These are phyloP conservation scores for Vigna mungo DNA, from an alignment of 306 rosid species.

Conservation along the genomic window DNA sequence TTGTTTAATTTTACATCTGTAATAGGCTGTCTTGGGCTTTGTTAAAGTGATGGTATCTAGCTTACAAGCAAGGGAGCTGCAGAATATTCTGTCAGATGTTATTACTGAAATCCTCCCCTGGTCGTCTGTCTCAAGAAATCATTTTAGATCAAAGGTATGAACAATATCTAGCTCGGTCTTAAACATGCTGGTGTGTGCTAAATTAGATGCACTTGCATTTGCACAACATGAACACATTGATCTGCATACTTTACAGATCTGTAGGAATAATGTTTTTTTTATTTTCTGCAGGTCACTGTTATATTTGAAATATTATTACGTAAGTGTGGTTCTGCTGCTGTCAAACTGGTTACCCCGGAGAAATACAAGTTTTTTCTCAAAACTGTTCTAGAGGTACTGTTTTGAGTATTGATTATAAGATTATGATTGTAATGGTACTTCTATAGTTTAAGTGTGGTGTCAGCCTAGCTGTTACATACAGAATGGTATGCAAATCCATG, in stretches of 20 bases:
- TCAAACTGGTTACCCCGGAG: conserved; percentile 70
- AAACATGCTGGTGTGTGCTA: conserved; percentile 8
- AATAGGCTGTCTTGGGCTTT: conserved; percentile 94
- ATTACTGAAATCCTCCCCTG: conserved; percentile 70
- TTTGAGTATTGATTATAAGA: conserved; percentile 14
- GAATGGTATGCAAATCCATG: conserved; percentile 19
- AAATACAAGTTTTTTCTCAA: conserved; percentile 71
- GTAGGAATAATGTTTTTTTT: conserved; percentile 12
- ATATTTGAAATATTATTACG: conserved; percentile 80
- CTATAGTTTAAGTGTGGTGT: not conserved
- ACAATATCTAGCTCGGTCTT: conserved; percentile 22
- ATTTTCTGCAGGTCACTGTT: conserved; percentile 66
- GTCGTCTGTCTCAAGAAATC: conserved; percentile 86
- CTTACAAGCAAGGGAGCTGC: conserved; percentile 69
- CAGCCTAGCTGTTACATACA: conserved; percentile 10
- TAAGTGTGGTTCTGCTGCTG: conserved; percentile 82
- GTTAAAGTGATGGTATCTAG: conserved; percentile 88
- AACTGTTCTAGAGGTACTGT: conserved; percentile 69
- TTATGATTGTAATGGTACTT: not conserved
- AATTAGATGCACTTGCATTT: conserved; percentile 13
- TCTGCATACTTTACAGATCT: conserved; percentile 18
- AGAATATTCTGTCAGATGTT: conserved; percentile 65
- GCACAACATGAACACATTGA: not conserved
- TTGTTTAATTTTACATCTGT: conserved; percentile 47
- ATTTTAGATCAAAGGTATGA: conserved; percentile 85